Evolutionary conservation across 495 filamentous ascomycete genomes (phyloP), one percentile per base, ranked within the genome.

Genomic region (Pyrenula aspistea): DNA sequence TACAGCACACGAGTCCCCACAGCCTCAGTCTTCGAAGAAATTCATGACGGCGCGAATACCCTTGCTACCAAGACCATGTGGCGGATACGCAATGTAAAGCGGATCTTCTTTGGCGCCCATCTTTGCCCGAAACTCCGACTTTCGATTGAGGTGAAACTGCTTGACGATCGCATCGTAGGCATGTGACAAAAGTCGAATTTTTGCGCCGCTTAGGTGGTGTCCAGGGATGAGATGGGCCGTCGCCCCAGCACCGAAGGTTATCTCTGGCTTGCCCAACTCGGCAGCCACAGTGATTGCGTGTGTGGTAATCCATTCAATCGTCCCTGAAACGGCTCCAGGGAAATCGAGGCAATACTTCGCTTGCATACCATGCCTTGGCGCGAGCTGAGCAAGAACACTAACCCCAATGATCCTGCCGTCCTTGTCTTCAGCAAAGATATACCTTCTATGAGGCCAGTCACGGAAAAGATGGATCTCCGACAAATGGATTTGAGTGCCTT

Each of bases 261-360:
- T 82, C 20, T 71, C 72, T 59, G 77, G 79, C 50, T 84, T 74
- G 36, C 87, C 88, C 0, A 72, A 64, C 31, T 79, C 75, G 36
- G 81, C 80, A 24, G 87, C 79, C 24, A 76, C 73, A 62, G 85
- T 81, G 64, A 95, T 83, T n/a, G 87, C 83, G 62, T 84, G 81
- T 20, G 85, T 83, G 62, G 91, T 87, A 53, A 90, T 79, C 2
- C 78, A 73, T 69, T 95, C 89, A 59, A 93, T 95, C 31, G 84
- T 84, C 56, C 89, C 89, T 56, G 76, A 85, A 2, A 88, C 86
- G 2, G 87, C 77, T 19, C 79, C 79, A 15, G 88, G 88, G 75
- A 95, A 93, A 66, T 92, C 88, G 57, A 93, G 80, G 49, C 83
- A 83, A 70, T 88, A 92, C 71, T 95, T 93, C 69, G 93, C 83